Conservation (phyloP, 305 asterid genomes). For the Salvia sclarea region DNA sequence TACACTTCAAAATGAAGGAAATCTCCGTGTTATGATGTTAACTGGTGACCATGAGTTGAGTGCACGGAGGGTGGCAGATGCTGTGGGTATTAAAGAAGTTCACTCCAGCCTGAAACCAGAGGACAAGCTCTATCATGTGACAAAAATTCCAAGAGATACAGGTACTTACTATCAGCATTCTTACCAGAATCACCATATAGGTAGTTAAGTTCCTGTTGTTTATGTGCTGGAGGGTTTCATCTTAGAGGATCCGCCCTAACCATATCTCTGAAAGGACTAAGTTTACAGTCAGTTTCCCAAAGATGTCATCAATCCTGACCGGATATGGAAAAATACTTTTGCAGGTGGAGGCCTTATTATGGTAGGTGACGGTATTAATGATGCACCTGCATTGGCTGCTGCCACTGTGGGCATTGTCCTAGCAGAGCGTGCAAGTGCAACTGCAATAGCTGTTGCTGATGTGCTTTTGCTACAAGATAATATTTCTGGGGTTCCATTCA, state of each 20-base stretch:
- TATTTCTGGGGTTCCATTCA: conserved; percentile 87
- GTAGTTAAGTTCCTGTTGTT: background rate
- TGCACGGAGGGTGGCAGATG: conserved; percentile 92
- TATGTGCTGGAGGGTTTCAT: background rate
- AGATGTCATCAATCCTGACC: background rate
- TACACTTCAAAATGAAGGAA: conserved; percentile 68
- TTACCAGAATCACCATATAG: background rate
- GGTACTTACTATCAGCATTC: conserved; percentile 44
- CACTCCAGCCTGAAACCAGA: conserved; percentile 90
- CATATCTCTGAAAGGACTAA: background rate
- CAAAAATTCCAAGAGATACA: conserved; percentile 77
- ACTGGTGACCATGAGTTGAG: conserved; percentile 97
- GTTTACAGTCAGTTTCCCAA: background rate
- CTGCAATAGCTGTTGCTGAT: conserved; percentile 97
- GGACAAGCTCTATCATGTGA: conserved; percentile 92
- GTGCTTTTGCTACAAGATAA: conserved; percentile 92
- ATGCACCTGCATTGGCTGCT: conserved; percentile 99
- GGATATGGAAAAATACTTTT: background rate
- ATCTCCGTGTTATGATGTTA: conserved; percentile 84
- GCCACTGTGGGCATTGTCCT: conserved; percentile 94
- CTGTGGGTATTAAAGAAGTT: conserved; percentile 88
- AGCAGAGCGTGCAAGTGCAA: conserved; percentile 95
- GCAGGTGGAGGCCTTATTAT: conserved; percentile 90
- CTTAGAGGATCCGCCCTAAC: background rate
- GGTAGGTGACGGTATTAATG: conserved; percentile 99